Evolutionary conservation across 495 filamentous ascomycete species (phyloP).

Genomic region (Endocarpon pusillum): DNA sequence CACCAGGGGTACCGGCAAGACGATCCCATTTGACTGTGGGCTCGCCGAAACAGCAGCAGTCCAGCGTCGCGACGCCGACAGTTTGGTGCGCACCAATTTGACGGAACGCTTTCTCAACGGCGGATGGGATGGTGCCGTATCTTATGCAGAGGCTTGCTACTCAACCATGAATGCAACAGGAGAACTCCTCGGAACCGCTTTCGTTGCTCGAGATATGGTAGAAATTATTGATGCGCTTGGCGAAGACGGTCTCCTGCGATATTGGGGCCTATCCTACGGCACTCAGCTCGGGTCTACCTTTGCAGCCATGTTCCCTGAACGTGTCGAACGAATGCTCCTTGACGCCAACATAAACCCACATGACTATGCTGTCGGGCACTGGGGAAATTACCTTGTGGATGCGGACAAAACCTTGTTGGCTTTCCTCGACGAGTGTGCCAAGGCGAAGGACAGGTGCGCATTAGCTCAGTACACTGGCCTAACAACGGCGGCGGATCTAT

Average conservation of each 20-base stretch:
- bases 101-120: no score
- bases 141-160: no score
- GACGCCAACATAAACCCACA: constrained; percentile 25
- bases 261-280: constrained; percentile 29
- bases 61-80: no score
- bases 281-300: constrained; percentile 23
- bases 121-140: no score
- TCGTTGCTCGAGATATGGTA: constrained; percentile 26
- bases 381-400: constrained; percentile 22
- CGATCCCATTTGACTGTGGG: constrained; percentile 23
- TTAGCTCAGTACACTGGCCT: constrained; percentile 15
- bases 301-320: constrained; percentile 28
- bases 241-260: constrained; percentile 27
- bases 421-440: constrained; percentile 16
- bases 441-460: constrained; percentile 12
- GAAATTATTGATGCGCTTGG: constrained; percentile 22
- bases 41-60: no score
- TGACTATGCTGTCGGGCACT: constrained; percentile 23
- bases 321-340: constrained; percentile 21
- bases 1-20: constrained; percentile 19
- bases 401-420: constrained; percentile 16
- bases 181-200: constrained; percentile 20
- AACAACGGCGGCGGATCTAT: no score
- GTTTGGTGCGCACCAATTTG: no score
- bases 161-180: constrained; percentile 8